Evolutionary conservation across 768 basidiomycete species (phyloP).

Genomic region (Lactarius vividus): DNA sequence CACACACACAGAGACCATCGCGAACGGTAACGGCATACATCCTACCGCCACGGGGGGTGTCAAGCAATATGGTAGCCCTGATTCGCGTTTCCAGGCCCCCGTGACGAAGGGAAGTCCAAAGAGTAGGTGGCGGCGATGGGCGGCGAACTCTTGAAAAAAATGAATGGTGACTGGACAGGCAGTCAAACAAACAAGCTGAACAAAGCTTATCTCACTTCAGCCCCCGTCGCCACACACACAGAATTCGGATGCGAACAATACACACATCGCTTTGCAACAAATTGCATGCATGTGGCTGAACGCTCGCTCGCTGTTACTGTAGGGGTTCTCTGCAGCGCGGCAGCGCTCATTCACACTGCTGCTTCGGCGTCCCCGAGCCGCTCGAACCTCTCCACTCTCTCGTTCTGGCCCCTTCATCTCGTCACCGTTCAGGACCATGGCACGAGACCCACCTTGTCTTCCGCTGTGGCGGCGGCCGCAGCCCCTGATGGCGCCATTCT

Average conservation of each 20-base stretch:
- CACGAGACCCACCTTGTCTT: constrained; percentile 7
- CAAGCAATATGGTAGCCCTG: not conserved
- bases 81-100: constrained; percentile 1
- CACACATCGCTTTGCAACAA: not conserved
- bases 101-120: not conserved
- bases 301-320: not conserved
- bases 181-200: not conserved
- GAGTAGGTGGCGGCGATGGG: not conserved
- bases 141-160: not conserved
- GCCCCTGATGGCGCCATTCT: constrained; percentile 4
- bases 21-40: not conserved
- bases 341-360: not conserved
- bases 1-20: not conserved
- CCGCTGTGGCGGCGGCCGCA: not conserved
- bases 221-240: too few species aligned
- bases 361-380: not conserved
- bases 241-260: not conserved
- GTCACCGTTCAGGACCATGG: not conserved
- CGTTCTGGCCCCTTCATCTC: not conserved
- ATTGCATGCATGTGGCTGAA: not conserved
- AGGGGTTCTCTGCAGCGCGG: not conserved
- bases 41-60: not conserved
- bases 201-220: not conserved
- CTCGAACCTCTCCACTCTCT: not conserved
- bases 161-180: not conserved